Conservation (phyloP, 306 rosid species). For the Sophora flavescens region DNA sequence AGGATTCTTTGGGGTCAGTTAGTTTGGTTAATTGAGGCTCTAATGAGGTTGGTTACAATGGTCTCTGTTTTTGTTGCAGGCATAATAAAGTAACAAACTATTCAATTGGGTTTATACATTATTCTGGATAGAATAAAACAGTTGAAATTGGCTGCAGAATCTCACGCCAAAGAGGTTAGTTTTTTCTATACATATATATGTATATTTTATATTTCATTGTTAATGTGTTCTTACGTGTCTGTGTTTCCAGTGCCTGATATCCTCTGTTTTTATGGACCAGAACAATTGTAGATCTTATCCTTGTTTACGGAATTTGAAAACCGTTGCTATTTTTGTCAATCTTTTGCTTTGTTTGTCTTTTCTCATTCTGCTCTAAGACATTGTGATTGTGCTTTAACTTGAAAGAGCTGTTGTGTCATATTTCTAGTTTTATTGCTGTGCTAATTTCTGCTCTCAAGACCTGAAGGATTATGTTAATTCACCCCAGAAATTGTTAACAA, state of each 20-base stretch:
- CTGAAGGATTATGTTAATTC: conserved; percentile 28
- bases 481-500: not conserved
- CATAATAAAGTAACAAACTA: conserved; percentile 36
- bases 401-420: conserved; percentile 9
- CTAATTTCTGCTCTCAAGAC: conserved; percentile 16
- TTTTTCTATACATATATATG: not conserved
- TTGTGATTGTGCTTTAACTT: conserved; percentile 20
- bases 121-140: conserved; percentile 61
- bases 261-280: conserved; percentile 42
- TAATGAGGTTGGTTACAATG: conserved; percentile 43
- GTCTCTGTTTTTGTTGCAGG: conserved; percentile 56
- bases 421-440: conserved; percentile 29
- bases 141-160: conserved; percentile 57
- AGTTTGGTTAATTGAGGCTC: conserved; percentile 40
- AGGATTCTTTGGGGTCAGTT: conserved; percentile 39
- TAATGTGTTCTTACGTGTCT: too few species aligned
- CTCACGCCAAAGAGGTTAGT: conserved; percentile 69
- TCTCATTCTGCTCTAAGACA: conserved; percentile 1
- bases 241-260: not conserved
- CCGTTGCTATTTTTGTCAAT: conserved; percentile 2
- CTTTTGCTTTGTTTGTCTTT: not conserved
- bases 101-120: conserved; percentile 48
- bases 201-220: too few species aligned
- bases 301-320: conserved; percentile 40
- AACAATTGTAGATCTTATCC: conserved; percentile 50